Conservation (phyloP, 2,329 filamentous ascomycete species). For the Pestalotiopsis fici region DNA sequence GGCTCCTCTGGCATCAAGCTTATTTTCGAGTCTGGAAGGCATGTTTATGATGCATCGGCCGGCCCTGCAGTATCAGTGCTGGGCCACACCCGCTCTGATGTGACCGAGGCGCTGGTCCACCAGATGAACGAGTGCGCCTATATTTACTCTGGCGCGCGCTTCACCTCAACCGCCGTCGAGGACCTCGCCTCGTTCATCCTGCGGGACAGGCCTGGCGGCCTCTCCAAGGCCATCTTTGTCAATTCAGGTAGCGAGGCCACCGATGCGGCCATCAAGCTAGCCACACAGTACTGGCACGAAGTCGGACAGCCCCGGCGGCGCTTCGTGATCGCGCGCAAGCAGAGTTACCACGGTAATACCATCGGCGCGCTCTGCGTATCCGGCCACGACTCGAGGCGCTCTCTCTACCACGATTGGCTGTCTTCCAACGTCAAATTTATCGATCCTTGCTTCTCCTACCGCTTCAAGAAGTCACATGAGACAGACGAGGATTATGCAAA, state of each 20-base stretch:
- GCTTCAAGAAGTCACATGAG: slow-evolving; percentile 51
- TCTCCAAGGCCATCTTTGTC: background rate
- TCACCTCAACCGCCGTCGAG: too few relatives aligned
- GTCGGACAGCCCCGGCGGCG: slow-evolving; percentile 50
- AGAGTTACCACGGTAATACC: slow-evolving; percentile 72
- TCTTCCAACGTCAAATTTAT: slow-evolving; percentile 56
- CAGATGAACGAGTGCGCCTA: slow-evolving; percentile 43
- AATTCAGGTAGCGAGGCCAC: slow-evolving; percentile 52
- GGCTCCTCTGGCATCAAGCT: background rate
- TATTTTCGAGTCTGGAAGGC: background rate
- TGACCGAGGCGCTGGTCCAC: slow-evolving; percentile 58
- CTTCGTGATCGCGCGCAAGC: slow-evolving; percentile 64
- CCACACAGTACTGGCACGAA: slow-evolving; percentile 67
- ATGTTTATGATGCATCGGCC: slow-evolving; percentile 70
- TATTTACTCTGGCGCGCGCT: slow-evolving; percentile 10
- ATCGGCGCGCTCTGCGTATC: slow-evolving; percentile 62
- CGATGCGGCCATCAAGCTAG: slow-evolving; percentile 69
- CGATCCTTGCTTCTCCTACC: slow-evolving; percentile 65
- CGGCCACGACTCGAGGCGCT: slow-evolving; percentile 60
- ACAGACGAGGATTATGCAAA: slow-evolving; percentile 55
- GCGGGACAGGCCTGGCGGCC: background rate
- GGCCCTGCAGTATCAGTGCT: slow-evolving; percentile 74
- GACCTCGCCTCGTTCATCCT: background rate
- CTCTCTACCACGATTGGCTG: slow-evolving; percentile 59
- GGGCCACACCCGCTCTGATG: slow-evolving; percentile 64